A percentile compares a stretch with the other conserved stretches of the same genome.
These are phyloP conservation scores for Cicer chorassanicum DNA, from an alignment of 306 rosid species.

Conservation along the genomic window DNA sequence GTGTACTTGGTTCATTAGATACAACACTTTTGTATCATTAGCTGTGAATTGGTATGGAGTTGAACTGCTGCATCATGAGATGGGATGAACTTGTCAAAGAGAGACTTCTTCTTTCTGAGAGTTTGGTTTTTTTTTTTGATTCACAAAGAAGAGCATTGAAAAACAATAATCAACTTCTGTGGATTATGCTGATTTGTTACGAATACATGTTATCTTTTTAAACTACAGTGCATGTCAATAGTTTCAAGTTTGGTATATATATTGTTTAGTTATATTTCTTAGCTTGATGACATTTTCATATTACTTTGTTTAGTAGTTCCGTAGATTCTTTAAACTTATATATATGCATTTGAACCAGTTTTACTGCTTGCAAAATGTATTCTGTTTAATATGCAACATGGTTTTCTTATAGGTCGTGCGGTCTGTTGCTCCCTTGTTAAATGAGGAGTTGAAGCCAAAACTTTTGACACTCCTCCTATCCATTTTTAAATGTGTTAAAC, in stretches of 20 bases:
- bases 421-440: constrained; percentile 75
- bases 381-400: constrained; percentile 32
- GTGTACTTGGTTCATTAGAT: constrained; percentile 18
- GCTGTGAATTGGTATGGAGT: constrained; percentile 25
- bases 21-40: constrained; percentile 19
- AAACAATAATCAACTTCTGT: background rate
- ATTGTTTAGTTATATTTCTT: background rate
- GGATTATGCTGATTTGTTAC: constrained; percentile 29
- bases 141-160: constrained; percentile 1
- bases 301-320: background rate
- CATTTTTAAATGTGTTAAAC: constrained; percentile 79
- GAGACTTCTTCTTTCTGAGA: constrained; percentile 2
- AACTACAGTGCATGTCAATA: constrained; percentile 2
- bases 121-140: background rate
- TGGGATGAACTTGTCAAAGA: constrained; percentile 22
- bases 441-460: constrained; percentile 78
- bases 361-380: constrained; percentile 22
- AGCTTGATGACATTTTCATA: constrained; percentile 16
- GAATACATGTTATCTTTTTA: background rate
- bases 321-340: constrained; percentile 7
- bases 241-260: constrained; percentile 12
- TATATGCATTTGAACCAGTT: background rate
- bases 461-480: constrained; percentile 86
- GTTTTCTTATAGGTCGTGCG: constrained; percentile 78
- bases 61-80: background rate